Evolutionary conservation across 371 early-diverging fungal genomes (phyloP), one percentile per base, ranked within the genome.

Genomic region (Mucor indicus): DNA sequence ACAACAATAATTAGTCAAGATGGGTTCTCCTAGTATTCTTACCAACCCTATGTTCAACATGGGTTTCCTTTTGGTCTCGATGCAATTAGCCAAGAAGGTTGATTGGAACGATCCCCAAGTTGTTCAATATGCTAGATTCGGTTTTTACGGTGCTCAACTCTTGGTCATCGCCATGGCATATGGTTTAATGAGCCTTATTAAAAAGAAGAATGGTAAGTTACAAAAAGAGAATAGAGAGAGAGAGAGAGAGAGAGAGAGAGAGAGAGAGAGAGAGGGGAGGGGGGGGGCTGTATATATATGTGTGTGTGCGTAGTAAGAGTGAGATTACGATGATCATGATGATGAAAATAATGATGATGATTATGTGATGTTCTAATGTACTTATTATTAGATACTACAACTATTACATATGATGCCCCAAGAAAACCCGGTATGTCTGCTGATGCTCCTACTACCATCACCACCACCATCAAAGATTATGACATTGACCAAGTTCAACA

Each of bases 401-500:
- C 67, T 23, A 74, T 87, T 53, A 75, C 77, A 50, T 87, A 87
- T 64, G 63, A 75, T 21, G 79, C 81, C 15, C 73, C 68, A 45
- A 62, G 76, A 50, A 75, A 72, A 51, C 72, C 79, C 19, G 35
- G 51, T 20, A 19, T 50, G 8, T 24, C 44, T 51, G 54, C 41
- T 35, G 31, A 6, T 25, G 48, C 60, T 13, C 57, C 57, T 52
- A 64, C 67, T 44, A 45, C 57, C 41, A 62, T 90, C 17, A 75
- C 79, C 17, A 93, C 94, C 8, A 96, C 91, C 24, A 69, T 82
- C 61, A 61, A 69, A 46, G 90, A 88, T 23, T 90, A 95, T 62
- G 96, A 96, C 69, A 59, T 87, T 25, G 76, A 66, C n/a, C 87
- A 95, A 68, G 55, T 89, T 46, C 69, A 80, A 44, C 84, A 87